Evolutionary conservation across 2,329 filamentous ascomycete species (phyloP).

Genomic region (Neopestalotiopsis rosae): DNA sequence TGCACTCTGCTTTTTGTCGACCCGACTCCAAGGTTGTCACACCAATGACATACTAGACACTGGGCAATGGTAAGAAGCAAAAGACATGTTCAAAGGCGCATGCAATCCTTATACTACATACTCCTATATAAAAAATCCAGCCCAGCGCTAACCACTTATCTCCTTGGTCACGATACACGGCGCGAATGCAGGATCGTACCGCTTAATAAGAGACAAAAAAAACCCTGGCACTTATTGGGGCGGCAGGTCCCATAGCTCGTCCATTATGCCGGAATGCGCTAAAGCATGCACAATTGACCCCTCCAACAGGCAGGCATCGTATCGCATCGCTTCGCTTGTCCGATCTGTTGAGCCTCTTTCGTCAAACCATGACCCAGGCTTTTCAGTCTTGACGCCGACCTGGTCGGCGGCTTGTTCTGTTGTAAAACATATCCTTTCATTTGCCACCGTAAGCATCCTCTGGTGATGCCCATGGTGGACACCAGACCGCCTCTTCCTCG

Average conservation of each 20-base stretch:
- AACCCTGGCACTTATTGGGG: conserved; percentile 17
- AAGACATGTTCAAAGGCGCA: background rate
- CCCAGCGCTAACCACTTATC: background rate
- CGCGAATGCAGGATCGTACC: conserved; percentile 11
- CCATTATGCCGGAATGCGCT: conserved; percentile 23
- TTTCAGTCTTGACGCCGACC: background rate
- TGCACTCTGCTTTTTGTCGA: too few relatives aligned
- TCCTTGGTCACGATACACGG: background rate
- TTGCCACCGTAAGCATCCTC: background rate
- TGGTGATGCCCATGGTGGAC: background rate
- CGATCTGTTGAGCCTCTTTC: background rate
- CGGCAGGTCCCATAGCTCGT: conserved; percentile 22
- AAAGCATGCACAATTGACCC: conserved; percentile 9
- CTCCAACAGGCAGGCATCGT: background rate
- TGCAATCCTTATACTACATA: background rate
- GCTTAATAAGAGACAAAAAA: background rate
- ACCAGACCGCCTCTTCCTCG: background rate
- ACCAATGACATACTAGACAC: too few relatives aligned
- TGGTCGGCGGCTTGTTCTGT: too few relatives aligned
- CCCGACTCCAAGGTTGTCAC: too few relatives aligned
- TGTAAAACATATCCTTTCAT: background rate
- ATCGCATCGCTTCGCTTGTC: background rate
- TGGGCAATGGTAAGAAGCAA: background rate
- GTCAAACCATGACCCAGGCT: background rate
- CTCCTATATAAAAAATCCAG: too few relatives aligned